These are phyloP conservation scores for Phaffomyces opuntiae DNA, from an alignment of 805 yeast genomes.

Conservation along the genomic window DNA sequence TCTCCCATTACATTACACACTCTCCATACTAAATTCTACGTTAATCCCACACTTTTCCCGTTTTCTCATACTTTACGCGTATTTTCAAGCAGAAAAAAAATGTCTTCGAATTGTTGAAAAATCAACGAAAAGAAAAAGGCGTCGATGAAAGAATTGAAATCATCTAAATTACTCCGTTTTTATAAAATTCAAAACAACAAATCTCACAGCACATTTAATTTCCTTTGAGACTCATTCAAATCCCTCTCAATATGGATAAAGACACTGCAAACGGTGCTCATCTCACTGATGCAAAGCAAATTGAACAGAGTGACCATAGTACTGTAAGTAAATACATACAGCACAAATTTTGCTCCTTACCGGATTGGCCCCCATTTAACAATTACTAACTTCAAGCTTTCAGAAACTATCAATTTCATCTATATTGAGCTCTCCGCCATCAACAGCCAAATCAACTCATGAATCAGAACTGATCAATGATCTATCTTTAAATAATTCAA, in stretches of 20 bases:
- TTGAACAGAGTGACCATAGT: neutral
- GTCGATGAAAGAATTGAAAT: neutral
- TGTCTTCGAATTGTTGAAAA: neutral
- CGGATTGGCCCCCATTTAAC: neutral
- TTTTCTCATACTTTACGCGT: neutral
- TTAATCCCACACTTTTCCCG: no score
- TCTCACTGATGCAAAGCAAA: neutral
- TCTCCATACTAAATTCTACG: neutral
- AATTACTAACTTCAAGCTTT: neutral
- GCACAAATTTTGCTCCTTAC: neutral
- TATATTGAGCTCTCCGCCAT: slow-evolving; percentile 4
- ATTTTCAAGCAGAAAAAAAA: neutral
- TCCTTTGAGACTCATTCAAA: neutral
- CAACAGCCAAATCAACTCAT: neutral
- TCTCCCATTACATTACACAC: neutral
- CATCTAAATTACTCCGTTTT: neutral
- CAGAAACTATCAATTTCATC: slow-evolving; percentile 3
- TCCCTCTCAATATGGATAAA: neutral
- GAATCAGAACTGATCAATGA: no score
- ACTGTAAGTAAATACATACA: neutral
- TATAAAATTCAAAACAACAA: neutral
- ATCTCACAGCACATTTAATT: neutral
- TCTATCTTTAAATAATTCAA: neutral
- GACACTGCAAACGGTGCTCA: neutral
- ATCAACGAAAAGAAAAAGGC: slow-evolving; percentile 7